phyloP scores from a whole-genome alignment of 2,329 filamentous ascomycete species.

The Pyrenochaeta sp. region DNA sequence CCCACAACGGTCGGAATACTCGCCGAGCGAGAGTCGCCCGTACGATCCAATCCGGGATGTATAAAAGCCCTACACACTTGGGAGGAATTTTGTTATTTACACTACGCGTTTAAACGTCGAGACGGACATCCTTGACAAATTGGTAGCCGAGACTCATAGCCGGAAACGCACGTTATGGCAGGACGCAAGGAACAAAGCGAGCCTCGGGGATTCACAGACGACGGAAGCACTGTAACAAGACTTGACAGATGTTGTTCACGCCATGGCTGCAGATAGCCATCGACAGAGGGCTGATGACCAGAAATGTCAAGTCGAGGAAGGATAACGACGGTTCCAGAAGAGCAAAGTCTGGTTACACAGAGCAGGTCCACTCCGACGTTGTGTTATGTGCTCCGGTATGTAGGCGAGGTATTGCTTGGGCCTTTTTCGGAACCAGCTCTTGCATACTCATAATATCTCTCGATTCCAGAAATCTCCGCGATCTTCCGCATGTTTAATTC shows the following conservation, averaged over 20 bases:
- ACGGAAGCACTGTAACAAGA: constrained; percentile 9
- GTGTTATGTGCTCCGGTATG: constrained; percentile 31
- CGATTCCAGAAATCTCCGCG: constrained; percentile 12
- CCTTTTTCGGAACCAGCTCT: constrained; percentile 14
- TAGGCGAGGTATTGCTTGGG: constrained; percentile 24
- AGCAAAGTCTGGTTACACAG: constrained; percentile 23
- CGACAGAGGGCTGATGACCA: constrained; percentile 1
- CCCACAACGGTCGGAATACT: constrained; percentile 42
- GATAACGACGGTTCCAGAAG: constrained; percentile 13
- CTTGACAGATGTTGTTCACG: constrained; percentile 8
- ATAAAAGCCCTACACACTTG: constrained; percentile 25
- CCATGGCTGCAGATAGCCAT: background rate
- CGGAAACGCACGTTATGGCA: constrained; percentile 18
- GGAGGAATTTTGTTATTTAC: constrained; percentile 31
- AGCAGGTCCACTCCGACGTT: constrained; percentile 16
- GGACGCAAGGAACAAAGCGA: constrained; percentile 10
- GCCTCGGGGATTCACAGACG: constrained; percentile 7
- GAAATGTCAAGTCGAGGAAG: constrained; percentile 17
- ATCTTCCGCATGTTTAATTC: constrained; percentile 7
- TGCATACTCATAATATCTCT: constrained; percentile 17
- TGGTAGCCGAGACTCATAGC: constrained; percentile 30
- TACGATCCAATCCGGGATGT: constrained; percentile 50
- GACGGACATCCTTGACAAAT: constrained; percentile 19
- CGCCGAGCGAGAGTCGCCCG: constrained; percentile 45
- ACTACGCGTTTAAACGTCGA: constrained; percentile 20